phyloP scores from a whole-genome alignment of 2,329 filamentous ascomycete species.

The Bipolaris victoriae region DNA sequence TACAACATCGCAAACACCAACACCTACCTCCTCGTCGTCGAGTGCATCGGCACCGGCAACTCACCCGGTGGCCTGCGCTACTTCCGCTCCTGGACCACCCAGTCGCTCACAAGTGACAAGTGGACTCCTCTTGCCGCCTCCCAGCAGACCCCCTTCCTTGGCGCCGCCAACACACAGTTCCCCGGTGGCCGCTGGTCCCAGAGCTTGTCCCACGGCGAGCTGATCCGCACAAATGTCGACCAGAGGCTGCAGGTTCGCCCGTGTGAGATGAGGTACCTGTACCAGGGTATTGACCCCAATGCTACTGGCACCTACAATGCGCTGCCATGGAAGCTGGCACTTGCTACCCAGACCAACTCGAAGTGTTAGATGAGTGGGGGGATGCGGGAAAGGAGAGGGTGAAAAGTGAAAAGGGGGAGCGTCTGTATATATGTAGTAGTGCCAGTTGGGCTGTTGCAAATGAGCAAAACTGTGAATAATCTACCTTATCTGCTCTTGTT shows the following conservation, averaged over 20 bases:
- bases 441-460: no score
- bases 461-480: neutral
- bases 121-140: slow-evolving; percentile 48
- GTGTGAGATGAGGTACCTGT: slow-evolving; percentile 47
- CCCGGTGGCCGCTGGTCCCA: slow-evolving; percentile 46
- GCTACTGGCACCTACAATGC: slow-evolving; percentile 44
- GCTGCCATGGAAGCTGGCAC: slow-evolving; percentile 48
- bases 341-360: slow-evolving; percentile 35
- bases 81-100: slow-evolving; percentile 51
- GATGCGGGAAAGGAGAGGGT: no score
- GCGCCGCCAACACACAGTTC: slow-evolving; percentile 49
- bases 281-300: slow-evolving; percentile 49
- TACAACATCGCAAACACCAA: slow-evolving; percentile 40
- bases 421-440: no score
- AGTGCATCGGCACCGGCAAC: slow-evolving; percentile 44
- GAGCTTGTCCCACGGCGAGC: slow-evolving; percentile 47
- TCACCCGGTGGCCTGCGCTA: slow-evolving; percentile 39
- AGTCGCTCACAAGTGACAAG: slow-evolving; percentile 32
- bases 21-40: slow-evolving; percentile 50
- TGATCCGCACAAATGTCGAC: slow-evolving; percentile 46
- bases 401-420: neutral
- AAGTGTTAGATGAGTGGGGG: neutral
- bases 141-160: slow-evolving; percentile 48
- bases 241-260: slow-evolving; percentile 47
- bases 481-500: neutral